These are phyloP conservation scores for Yarrowia sp. DNA, from an alignment of 805 yeast species.

Conservation along the genomic window DNA sequence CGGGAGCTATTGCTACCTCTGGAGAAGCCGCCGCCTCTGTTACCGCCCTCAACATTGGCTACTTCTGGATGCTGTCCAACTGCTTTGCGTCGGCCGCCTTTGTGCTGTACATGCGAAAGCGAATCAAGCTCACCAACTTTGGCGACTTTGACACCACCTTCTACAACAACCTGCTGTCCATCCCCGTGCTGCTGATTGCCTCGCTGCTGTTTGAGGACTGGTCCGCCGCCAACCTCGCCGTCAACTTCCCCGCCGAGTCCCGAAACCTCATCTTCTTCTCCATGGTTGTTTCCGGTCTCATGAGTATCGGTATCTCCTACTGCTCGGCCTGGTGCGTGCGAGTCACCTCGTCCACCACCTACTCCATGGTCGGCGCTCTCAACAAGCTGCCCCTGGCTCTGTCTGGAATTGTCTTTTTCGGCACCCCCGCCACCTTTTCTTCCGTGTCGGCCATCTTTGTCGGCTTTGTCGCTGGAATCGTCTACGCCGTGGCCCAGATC, in stretches of 20 bases:
- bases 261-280: constrained; percentile 74
- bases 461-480: constrained; percentile 95
- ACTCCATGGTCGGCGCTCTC: constrained; percentile 99
- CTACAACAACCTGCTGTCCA: constrained; percentile 92
- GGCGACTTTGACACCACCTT: constrained; percentile 94
- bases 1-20: constrained; percentile 50
- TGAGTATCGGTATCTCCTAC: constrained; percentile 96
- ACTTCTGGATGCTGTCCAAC: constrained; percentile 96
- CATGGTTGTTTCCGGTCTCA: constrained; percentile 91
- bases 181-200: constrained; percentile 81
- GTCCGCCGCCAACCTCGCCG: constrained; percentile 76
- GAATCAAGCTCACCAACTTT: constrained; percentile 95
- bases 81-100: constrained; percentile 94
- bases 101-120: constrained; percentile 94
- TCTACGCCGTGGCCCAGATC: constrained; percentile 94
- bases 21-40: constrained; percentile 47
- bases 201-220: constrained; percentile 90
- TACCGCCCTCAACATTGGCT: constrained; percentile 65
- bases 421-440: constrained; percentile 92
- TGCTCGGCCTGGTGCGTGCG: constrained; percentile 99
- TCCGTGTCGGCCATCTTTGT: constrained; percentile 88
- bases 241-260: constrained; percentile 78
- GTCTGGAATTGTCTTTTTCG: constrained; percentile 92
- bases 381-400: constrained; percentile 97
- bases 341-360: constrained; percentile 97